Conservation (phyloP, 1,284 basidiomycete genomes). For the Sporisorium graminicola region DNA sequence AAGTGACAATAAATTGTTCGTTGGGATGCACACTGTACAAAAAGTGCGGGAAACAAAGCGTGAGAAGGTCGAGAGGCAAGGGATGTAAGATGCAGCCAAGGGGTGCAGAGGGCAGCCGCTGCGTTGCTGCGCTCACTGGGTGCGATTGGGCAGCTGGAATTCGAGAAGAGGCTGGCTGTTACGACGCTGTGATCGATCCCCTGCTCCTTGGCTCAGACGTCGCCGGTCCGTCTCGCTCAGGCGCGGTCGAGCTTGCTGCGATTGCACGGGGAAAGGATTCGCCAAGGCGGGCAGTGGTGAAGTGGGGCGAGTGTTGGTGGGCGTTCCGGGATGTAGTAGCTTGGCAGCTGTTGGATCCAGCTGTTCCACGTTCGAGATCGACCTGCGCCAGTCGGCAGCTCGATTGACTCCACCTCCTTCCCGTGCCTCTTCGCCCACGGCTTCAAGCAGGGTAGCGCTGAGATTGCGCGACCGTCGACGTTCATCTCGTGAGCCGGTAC, state of each 20-base stretch:
- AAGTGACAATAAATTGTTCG: constrained; percentile 8
- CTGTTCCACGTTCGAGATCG: constrained; percentile 37
- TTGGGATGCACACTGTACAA: background rate
- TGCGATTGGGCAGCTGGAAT: constrained; percentile 32
- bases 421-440: constrained; percentile 35
- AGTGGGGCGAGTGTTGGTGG: constrained; percentile 31
- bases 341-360: constrained; percentile 30
- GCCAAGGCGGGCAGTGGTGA: constrained; percentile 24
- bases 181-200: constrained; percentile 27
- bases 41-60: background rate
- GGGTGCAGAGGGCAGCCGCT: background rate
- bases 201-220: constrained; percentile 52
- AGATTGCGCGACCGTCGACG: constrained; percentile 40
- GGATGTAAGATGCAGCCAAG: background rate
- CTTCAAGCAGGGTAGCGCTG: constrained; percentile 42
- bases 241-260: constrained; percentile 15
- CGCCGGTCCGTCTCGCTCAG: constrained; percentile 49
- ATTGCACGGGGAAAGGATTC: constrained; percentile 34
- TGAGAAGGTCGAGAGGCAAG: background rate
- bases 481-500: constrained; percentile 21
- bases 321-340: constrained; percentile 17
- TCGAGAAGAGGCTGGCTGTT: constrained; percentile 45
- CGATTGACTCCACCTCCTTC: constrained; percentile 12
- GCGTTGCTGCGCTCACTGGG: background rate
- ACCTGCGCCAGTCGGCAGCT: constrained; percentile 47